A percentile compares a stretch with the other conserved stretches of the same genome.
phyloP scores from a whole-genome alignment of 257 asterid species.

The Leonotis leonurus region DNA sequence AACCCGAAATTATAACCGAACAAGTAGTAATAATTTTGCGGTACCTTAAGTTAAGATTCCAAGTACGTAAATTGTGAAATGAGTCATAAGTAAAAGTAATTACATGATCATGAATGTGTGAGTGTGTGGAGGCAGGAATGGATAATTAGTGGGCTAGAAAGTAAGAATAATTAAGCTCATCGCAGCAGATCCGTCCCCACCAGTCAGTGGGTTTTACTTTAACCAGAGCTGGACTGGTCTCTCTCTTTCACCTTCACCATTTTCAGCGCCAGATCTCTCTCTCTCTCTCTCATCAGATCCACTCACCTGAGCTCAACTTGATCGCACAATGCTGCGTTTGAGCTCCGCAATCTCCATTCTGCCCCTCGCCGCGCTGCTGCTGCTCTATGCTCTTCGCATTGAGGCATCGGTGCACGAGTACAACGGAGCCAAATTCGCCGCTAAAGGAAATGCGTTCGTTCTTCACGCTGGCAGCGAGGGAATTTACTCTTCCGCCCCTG shows the following conservation, averaged over 20 bases:
- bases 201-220: slow-evolving; percentile 12
- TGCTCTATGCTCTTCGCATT: slow-evolving; percentile 18
- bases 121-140: no score
- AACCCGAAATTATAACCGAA: no score
- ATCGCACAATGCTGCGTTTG: slow-evolving; percentile 34
- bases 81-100: no score
- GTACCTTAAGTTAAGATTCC: no score
- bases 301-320: slow-evolving; percentile 24
- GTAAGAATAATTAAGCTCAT: no score
- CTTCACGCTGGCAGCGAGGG: slow-evolving; percentile 98
- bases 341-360: slow-evolving; percentile 21
- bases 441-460: slow-evolving; percentile 83
- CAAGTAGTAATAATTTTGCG: no score
- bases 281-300: slow-evolving; percentile 35
- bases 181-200: no score
- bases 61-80: no score
- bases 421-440: slow-evolving; percentile 42
- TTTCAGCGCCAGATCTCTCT: slow-evolving; percentile 25
- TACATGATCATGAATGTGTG: no score
- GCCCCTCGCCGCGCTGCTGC: slow-evolving; percentile 17
- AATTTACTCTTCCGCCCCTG: slow-evolving; percentile 64
- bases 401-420: slow-evolving; percentile 84
- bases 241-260: slow-evolving; percentile 3
- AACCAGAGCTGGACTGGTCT: slow-evolving; percentile 21
- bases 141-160: no score